Evolutionary conservation across 805 yeast species (phyloP).

Genomic region (Zygoascus flipseniorum): DNA sequence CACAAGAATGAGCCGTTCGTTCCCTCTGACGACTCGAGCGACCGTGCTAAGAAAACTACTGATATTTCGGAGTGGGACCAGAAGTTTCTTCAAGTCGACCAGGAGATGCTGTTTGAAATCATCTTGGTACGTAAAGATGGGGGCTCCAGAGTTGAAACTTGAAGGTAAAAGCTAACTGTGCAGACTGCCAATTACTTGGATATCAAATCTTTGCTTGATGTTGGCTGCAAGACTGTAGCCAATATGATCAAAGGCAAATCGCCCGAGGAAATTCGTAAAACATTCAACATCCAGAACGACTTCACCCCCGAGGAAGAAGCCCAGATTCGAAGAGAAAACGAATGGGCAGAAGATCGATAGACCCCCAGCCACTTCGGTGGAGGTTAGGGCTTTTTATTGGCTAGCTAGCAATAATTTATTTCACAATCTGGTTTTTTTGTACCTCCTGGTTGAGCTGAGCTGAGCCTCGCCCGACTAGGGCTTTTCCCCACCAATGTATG

Average conservation of each 20-base stretch:
- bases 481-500: no score
- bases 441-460: no score
- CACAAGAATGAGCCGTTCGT: slow-evolving; percentile 62
- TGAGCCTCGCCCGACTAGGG: no score
- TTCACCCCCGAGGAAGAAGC: slow-evolving; percentile 42
- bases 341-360: slow-evolving; percentile 37
- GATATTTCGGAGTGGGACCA: slow-evolving; percentile 96
- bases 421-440: no score
- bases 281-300: slow-evolving; percentile 38
- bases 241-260: slow-evolving; percentile 40
- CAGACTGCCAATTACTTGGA: slow-evolving; percentile 39
- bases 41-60: slow-evolving; percentile 56
- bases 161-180: background rate
- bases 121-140: slow-evolving; percentile 27
- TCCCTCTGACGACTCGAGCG: slow-evolving; percentile 75
- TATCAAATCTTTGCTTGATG: slow-evolving; percentile 37
- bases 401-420: no score
- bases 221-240: slow-evolving; percentile 42
- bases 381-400: no score
- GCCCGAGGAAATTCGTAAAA: slow-evolving; percentile 39
- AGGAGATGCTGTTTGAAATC: slow-evolving; percentile 41
- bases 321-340: slow-evolving; percentile 38
- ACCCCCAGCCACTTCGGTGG: no score
- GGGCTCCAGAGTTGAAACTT: background rate
- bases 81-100: slow-evolving; percentile 88